Evolutionary conservation across 306 rosid species (phyloP).

Genomic region (Luffa acutangula): DNA sequence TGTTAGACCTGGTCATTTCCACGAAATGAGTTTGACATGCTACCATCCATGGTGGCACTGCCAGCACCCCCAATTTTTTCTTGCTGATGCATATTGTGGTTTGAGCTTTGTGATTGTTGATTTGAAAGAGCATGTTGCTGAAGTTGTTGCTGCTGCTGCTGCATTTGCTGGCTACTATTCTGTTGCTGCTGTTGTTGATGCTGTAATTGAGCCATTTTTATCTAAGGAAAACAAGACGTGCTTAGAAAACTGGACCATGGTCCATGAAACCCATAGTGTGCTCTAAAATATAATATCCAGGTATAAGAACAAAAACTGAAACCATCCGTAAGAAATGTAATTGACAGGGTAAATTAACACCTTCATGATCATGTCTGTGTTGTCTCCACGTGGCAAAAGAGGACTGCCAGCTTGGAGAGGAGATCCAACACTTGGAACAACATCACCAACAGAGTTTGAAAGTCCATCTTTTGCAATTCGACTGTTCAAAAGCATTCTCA

Average conservation of each 20-base stretch:
- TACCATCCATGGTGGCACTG: conserved; percentile 69
- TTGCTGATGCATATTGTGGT: conserved; percentile 75
- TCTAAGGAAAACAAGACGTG: conserved; percentile 25
- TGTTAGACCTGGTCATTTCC: conserved; percentile 94
- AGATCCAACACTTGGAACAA: conserved; percentile 68
- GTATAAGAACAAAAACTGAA: not conserved
- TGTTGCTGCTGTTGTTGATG: conserved; percentile 63
- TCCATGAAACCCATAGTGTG: not conserved
- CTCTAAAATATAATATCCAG: not conserved
- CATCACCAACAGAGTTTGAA: conserved; percentile 73
- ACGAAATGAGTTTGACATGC: conserved; percentile 88
- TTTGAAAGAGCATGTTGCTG: conserved; percentile 81
- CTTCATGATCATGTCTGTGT: conserved; percentile 71
- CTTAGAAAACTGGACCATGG: conserved; percentile 10
- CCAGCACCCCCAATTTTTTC: conserved; percentile 83
- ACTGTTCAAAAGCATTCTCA: conserved; percentile 75
- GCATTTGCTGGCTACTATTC: conserved; percentile 31
- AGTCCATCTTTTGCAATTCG: conserved; percentile 68
- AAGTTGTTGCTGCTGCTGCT: conserved; percentile 52
- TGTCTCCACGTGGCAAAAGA: conserved; percentile 67
- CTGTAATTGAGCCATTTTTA: conserved; percentile 82
- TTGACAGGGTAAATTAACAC: conserved; percentile 27
- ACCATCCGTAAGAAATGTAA: not conserved
- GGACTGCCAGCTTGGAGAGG: conserved; percentile 78
- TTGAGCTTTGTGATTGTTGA: conserved; percentile 76